Percentiles rank a stretch among this genome's conserved stretches.
Conservation (phyloP, 2,329 filamentous ascomycete species). For the Bretziella fagacearum region DNA sequence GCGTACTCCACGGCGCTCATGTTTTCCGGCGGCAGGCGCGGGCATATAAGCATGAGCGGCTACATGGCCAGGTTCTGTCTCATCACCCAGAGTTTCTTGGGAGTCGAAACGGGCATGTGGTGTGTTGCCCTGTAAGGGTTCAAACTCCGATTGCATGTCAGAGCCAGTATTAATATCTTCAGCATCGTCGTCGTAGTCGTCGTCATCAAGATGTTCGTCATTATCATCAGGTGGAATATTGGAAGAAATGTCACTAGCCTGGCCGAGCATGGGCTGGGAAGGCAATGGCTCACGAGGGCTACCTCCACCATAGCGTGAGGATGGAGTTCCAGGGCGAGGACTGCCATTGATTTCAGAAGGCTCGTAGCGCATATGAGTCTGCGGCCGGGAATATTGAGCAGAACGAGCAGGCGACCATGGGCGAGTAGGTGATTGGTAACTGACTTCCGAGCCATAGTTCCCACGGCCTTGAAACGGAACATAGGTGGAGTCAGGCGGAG, state of each 20-base stretch:
- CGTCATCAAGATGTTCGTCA: constrained; percentile 16
- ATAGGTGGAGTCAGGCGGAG: constrained; percentile 47
- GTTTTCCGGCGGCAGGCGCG: constrained; percentile 50
- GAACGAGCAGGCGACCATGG: constrained; percentile 40
- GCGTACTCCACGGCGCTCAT: constrained; percentile 73
- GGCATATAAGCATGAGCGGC: constrained; percentile 18
- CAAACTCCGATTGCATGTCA: constrained; percentile 21
- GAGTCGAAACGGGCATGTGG: constrained; percentile 39
- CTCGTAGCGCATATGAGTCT: constrained; percentile 62
- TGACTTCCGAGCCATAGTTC: constrained; percentile 21
- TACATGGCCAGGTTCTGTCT: constrained; percentile 21
- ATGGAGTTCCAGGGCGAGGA: constrained; percentile 77
- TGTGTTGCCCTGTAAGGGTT: constrained; percentile 7
- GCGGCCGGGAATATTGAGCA: constrained; percentile 52
- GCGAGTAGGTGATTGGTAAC: constrained; percentile 33
- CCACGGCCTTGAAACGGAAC: constrained; percentile 33
- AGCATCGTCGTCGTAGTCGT: constrained; percentile 46
- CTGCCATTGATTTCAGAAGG: constrained; percentile 77
- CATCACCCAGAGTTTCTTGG: constrained; percentile 34
- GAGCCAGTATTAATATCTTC: constrained; percentile 39
- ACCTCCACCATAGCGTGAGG: constrained; percentile 58
- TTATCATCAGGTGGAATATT: constrained; percentile 43
- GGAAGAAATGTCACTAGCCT: constrained; percentile 41
- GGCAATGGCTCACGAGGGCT: constrained; percentile 77
- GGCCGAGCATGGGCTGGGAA: constrained; percentile 68